A percentile compares a stretch with the other conserved stretches of the same genome.
These are phyloP conservation scores for Marsdenia floribunda DNA, from an alignment of 257 asterid species.

Conservation along the genomic window DNA sequence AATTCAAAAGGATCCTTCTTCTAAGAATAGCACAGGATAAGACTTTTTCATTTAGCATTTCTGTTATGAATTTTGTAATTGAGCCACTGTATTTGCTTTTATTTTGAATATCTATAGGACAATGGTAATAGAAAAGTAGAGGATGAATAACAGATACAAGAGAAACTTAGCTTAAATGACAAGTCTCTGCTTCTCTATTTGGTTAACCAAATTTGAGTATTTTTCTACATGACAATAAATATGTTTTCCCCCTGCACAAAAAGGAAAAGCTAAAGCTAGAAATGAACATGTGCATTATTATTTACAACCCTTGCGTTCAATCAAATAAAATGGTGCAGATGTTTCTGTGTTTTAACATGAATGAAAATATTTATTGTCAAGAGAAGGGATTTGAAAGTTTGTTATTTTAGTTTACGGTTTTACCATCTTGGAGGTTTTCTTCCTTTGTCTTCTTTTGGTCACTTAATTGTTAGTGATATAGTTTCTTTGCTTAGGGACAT, in stretches of 20 bases:
- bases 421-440: background rate
- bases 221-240: background rate
- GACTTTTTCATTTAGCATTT: background rate
- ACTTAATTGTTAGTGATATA: background rate
- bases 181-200: background rate
- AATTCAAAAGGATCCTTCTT: background rate
- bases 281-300: background rate
- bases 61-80: background rate
- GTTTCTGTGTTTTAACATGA: background rate
- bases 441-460: background rate
- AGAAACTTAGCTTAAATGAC: background rate
- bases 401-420: background rate
- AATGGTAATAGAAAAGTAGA: background rate
- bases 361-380: background rate
- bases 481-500: conserved; percentile 60
- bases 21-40: background rate
- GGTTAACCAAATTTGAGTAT: background rate
- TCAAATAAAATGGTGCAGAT: background rate
- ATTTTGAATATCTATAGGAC: background rate
- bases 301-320: background rate
- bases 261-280: background rate
- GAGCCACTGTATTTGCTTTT: background rate
- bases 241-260: background rate
- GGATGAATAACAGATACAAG: background rate
- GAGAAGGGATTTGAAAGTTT: background rate